Evolutionary conservation across 2,329 filamentous ascomycete species (phyloP).

Genomic region (Coccinonectria pachysandricola): DNA sequence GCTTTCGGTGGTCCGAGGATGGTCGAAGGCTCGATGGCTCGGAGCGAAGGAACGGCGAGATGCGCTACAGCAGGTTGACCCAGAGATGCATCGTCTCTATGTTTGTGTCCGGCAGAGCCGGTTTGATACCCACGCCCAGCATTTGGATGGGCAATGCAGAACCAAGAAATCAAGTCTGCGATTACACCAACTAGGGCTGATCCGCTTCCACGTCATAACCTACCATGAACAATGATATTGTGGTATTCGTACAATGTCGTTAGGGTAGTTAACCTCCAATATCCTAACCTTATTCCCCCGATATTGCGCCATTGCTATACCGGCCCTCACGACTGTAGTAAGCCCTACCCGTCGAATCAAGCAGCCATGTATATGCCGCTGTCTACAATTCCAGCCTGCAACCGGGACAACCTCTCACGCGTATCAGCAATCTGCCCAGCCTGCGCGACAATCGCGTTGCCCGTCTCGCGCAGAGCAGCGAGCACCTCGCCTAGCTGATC

Average conservation of each 20-base stretch:
- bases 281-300: too few relatives aligned
- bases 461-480: slow-evolving; percentile 28
- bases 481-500: slow-evolving; percentile 30
- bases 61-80: too few relatives aligned
- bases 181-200: too few relatives aligned
- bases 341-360: too few relatives aligned
- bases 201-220: too few relatives aligned
- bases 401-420: slow-evolving; percentile 29
- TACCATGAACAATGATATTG: too few relatives aligned
- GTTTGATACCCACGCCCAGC: slow-evolving; percentile 20
- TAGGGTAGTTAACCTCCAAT: slow-evolving; percentile 9
- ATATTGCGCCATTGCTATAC: too few relatives aligned
- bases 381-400: slow-evolving; percentile 31
- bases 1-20: too few relatives aligned
- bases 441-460: slow-evolving; percentile 30
- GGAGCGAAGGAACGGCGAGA: too few relatives aligned
- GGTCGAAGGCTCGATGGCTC: slow-evolving; percentile 1
- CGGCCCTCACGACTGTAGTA: too few relatives aligned
- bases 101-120: slow-evolving; percentile 7
- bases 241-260: slow-evolving; percentile 20
- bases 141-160: slow-evolving; percentile 10
- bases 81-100: slow-evolving; percentile 12
- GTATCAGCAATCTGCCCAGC: slow-evolving; percentile 34
- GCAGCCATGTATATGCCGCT: slow-evolving; percentile 26
- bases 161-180: slow-evolving; percentile 17